These are phyloP conservation scores for Candolleomyces eurysporus DNA, from an alignment of 768 basidiomycete species.

Conservation along the genomic window DNA sequence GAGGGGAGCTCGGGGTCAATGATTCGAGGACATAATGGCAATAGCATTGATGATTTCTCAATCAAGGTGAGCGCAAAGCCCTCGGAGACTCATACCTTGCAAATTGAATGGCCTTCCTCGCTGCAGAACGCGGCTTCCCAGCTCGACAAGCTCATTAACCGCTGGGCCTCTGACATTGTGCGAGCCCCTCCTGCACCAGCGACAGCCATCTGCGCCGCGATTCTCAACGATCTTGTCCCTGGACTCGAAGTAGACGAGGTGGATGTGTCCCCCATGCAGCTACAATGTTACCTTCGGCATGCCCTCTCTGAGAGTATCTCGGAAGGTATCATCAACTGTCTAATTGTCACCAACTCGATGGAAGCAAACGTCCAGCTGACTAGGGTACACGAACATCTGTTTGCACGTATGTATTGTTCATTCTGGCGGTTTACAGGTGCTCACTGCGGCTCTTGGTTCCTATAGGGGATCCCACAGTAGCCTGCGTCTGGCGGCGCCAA, in stretches of 20 bases:
- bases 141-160: slow-evolving; percentile 79
- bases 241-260: slow-evolving; percentile 43
- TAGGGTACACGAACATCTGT: slow-evolving; percentile 85
- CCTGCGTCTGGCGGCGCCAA: slow-evolving; percentile 85
- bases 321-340: slow-evolving; percentile 79
- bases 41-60: slow-evolving; percentile 83
- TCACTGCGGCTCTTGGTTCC: slow-evolving; percentile 1
- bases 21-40: slow-evolving; percentile 46
- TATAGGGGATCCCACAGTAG: slow-evolving; percentile 83
- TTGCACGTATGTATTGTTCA: slow-evolving; percentile 57
- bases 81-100: background rate
- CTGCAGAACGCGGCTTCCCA: slow-evolving; percentile 75
- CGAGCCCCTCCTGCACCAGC: slow-evolving; percentile 54
- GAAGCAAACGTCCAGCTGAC: slow-evolving; percentile 85
- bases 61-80: slow-evolving; percentile 57
- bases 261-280: slow-evolving; percentile 61
- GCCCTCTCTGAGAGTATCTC: slow-evolving; percentile 75
- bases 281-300: slow-evolving; percentile 79
- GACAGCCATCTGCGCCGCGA: slow-evolving; percentile 53
- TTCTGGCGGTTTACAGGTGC: background rate
- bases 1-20: slow-evolving; percentile 59
- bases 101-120: slow-evolving; percentile 5
- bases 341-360: slow-evolving; percentile 81
- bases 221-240: slow-evolving; percentile 56
- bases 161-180: slow-evolving; percentile 81